A percentile compares a stretch with the other conserved stretches of the same genome.
Conservation (phyloP, 257 asterid genomes). For the Galeopsis tetrahit region DNA sequence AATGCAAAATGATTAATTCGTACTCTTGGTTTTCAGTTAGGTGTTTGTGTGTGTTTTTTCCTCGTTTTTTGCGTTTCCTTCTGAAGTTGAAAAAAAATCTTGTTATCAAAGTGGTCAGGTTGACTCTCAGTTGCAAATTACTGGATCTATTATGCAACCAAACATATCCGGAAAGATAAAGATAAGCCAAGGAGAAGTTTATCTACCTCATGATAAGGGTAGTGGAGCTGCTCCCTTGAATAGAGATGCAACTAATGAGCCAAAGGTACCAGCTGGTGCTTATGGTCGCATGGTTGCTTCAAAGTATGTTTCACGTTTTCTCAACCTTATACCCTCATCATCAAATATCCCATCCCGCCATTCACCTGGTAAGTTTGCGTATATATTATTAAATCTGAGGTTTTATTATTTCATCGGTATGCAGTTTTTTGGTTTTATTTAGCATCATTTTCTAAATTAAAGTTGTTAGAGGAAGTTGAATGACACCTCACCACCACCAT, state of each 20-base stretch:
- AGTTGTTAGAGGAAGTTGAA: slow-evolving; percentile 6
- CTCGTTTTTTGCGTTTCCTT: slow-evolving; percentile 21
- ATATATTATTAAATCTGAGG: slow-evolving; percentile 20
- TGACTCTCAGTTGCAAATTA: slow-evolving; percentile 87
- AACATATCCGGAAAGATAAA: slow-evolving; percentile 93
- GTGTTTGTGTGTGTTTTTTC: slow-evolving; percentile 1
- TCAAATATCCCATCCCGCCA: slow-evolving; percentile 57
- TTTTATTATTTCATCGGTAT: slow-evolving; percentile 1
- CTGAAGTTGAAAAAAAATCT: slow-evolving; percentile 35
- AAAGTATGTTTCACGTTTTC: slow-evolving; percentile 89
- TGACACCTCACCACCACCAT: no score
- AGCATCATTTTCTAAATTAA: slow-evolving; percentile 9
- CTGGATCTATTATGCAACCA: slow-evolving; percentile 96
- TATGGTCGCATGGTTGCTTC: slow-evolving; percentile 89
- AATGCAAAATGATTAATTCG: background rate
- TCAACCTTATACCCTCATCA: slow-evolving; percentile 82
- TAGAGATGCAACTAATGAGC: slow-evolving; percentile 55
- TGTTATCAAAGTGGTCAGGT: slow-evolving; percentile 88
- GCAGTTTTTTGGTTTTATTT: slow-evolving; percentile 12
- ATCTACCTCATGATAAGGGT: slow-evolving; percentile 96
- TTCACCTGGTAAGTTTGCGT: slow-evolving; percentile 72
- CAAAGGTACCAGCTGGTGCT: slow-evolving; percentile 64
- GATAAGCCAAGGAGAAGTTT: slow-evolving; percentile 96
- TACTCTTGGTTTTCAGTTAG: slow-evolving; percentile 24
- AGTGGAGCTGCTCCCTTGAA: slow-evolving; percentile 81